Evolutionary conservation across 225 moss, liverwort and hornwort genomes (phyloP).

Genomic region (Pseudisothecium myosuroides): DNA sequence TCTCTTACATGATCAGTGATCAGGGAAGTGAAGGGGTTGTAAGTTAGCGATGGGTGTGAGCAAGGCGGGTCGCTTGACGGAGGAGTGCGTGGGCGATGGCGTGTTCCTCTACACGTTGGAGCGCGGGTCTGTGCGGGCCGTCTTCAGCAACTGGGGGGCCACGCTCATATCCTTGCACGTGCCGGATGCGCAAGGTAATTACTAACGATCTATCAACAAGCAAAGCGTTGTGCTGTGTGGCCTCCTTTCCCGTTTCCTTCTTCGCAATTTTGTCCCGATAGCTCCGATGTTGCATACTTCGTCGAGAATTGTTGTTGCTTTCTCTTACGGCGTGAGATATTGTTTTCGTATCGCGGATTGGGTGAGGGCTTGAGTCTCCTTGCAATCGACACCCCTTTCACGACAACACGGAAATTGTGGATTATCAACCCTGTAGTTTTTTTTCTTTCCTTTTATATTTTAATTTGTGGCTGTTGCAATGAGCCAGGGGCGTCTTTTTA

Average conservation of each 20-base stretch:
- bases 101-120: slow-evolving; percentile 37
- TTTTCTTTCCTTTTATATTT: background rate
- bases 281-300: background rate
- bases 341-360: background rate
- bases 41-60: slow-evolving; percentile 7
- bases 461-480: background rate
- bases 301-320: background rate
- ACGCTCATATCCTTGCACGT: slow-evolving; percentile 34
- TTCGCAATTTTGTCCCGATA: background rate
- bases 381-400: background rate
- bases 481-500: background rate
- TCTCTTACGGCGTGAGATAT: background rate
- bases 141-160: slow-evolving; percentile 55
- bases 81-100: slow-evolving; percentile 43
- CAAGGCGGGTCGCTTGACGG: slow-evolving; percentile 21
- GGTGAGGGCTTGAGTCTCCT: background rate
- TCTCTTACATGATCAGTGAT: background rate
- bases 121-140: slow-evolving; percentile 29
- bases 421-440: background rate
- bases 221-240: background rate
- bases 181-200: slow-evolving; percentile 45
- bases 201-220: background rate
- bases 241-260: background rate
- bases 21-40: background rate
- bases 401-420: background rate